Conservation (phyloP, 495 filamentous ascomycete species). For the Pyronema domesticum region DNA sequence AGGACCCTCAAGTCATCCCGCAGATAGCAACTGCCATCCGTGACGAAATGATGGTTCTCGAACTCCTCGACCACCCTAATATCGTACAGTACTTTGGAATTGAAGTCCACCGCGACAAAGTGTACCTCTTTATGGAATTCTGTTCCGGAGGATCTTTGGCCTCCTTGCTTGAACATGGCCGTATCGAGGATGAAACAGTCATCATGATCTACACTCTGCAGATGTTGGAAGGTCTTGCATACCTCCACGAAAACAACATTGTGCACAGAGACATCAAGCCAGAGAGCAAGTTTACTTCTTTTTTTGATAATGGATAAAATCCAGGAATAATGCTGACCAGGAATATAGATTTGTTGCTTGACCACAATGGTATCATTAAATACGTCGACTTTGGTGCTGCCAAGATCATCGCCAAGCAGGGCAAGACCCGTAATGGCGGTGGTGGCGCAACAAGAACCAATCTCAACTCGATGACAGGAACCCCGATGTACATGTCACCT, state of each 20-base stretch:
- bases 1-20: slow-evolving; percentile 90
- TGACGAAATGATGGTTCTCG: slow-evolving; percentile 91
- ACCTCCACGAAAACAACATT: slow-evolving; percentile 76
- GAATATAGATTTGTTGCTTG: slow-evolving; percentile 67
- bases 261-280: slow-evolving; percentile 97
- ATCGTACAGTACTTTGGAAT: slow-evolving; percentile 96
- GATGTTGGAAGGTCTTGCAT: slow-evolving; percentile 85
- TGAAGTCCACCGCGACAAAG: slow-evolving; percentile 93
- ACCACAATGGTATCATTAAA: slow-evolving; percentile 96
- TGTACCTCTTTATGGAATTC: slow-evolving; percentile 99
- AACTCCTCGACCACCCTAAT: slow-evolving; percentile 90
- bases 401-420: slow-evolving; percentile 88
- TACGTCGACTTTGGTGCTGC: slow-evolving; percentile 98
- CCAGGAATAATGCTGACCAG: no score
- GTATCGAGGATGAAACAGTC: slow-evolving; percentile 94
- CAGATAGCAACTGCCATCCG: slow-evolving; percentile 82
- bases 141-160: slow-evolving; percentile 92
- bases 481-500: slow-evolving; percentile 99
- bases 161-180: slow-evolving; percentile 74
- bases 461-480: slow-evolving; percentile 84
- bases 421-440: slow-evolving; percentile 59
- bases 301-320: slow-evolving; percentile 7
- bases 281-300: slow-evolving; percentile 47
- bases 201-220: slow-evolving; percentile 96
- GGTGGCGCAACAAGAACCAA: slow-evolving; percentile 40